These are phyloP conservation scores for Arthrocladium fulminans DNA, from an alignment of 2,329 filamentous ascomycete species.

Conservation along the genomic window DNA sequence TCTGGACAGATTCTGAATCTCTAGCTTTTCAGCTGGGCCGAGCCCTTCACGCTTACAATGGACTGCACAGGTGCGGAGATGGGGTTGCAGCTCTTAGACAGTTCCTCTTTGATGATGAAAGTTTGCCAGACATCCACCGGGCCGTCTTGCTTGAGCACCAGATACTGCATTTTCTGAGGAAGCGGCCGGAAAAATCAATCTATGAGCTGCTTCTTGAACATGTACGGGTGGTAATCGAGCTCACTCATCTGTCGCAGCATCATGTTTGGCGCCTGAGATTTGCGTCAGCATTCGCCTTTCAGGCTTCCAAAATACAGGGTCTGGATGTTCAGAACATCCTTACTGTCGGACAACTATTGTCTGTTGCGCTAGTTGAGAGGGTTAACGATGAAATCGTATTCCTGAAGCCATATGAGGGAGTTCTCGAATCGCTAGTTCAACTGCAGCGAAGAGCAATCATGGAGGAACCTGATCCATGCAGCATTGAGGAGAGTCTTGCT, in stretches of 20 bases:
- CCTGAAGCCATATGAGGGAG: constrained; percentile 12
- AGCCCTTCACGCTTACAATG: constrained; percentile 17
- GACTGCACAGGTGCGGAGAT: not conserved
- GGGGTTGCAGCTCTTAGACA: not conserved
- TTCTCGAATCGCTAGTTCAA: constrained; percentile 6
- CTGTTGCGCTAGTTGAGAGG: not conserved
- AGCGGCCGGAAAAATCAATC: not conserved
- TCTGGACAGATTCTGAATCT: constrained; percentile 30
- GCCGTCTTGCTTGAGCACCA: constrained; percentile 20
- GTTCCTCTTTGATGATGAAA: constrained; percentile 14
- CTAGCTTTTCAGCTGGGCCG: constrained; percentile 31
- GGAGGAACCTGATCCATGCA: constrained; percentile 2
- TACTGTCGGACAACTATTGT: not conserved
- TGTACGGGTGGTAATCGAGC: not conserved
- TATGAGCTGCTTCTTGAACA: constrained; percentile 3
- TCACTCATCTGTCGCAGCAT: not conserved
- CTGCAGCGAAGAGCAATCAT: constrained; percentile 21
- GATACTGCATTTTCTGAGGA: not conserved
- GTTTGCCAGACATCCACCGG: constrained; percentile 15
- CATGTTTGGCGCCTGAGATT: constrained; percentile 5
- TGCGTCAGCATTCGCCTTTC: not conserved
- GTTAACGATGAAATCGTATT: constrained; percentile 6
- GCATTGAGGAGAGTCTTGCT: constrained; percentile 10
- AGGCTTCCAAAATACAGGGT: not conserved
- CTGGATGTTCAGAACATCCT: not conserved